These are phyloP conservation scores for Phytophthora sojae DNA, from an alignment of 352 stramenopile genomes.

Conservation along the genomic window DNA sequence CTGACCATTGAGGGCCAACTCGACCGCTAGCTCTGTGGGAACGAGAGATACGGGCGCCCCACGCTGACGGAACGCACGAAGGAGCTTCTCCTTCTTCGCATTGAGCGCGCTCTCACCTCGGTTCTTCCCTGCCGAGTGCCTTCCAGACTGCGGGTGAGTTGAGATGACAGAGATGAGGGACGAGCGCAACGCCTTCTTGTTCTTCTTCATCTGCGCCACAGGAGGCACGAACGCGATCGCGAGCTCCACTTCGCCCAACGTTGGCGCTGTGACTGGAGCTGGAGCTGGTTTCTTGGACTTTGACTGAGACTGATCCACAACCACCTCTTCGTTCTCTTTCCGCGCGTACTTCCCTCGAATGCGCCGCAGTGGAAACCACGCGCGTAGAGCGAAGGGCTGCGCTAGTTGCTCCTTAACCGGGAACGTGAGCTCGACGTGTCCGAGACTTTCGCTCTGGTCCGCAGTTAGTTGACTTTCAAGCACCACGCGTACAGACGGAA, in stretches of 20 bases:
- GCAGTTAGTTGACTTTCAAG: conserved; percentile 74
- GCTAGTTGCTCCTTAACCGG: conserved; percentile 22
- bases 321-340: conserved; percentile 26
- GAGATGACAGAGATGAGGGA: conserved; percentile 65
- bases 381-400: conserved; percentile 50
- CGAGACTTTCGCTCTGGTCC: conserved; percentile 74
- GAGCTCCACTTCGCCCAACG: conserved; percentile 63
- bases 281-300: conserved; percentile 21
- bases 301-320: neutral
- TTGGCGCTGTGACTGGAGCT: neutral
- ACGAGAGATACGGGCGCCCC: conserved; percentile 38
- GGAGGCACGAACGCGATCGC: conserved; percentile 55
- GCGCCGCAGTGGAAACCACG: conserved; percentile 59
- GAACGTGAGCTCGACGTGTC: conserved; percentile 59
- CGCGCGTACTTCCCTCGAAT: conserved; percentile 38
- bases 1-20: conserved; percentile 72
- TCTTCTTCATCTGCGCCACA: conserved; percentile 20
- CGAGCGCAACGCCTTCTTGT: conserved; percentile 43
- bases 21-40: conserved; percentile 59
- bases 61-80: conserved; percentile 56
- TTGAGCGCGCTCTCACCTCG: conserved; percentile 17
- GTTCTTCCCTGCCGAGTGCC: neutral
- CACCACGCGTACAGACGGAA: conserved; percentile 45
- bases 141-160: conserved; percentile 26
- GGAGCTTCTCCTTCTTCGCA: conserved; percentile 56